Base-by-base conservation (phyloP, 1,284 basidiomycete genomes). In the Retiboletus fuscus region DNA sequence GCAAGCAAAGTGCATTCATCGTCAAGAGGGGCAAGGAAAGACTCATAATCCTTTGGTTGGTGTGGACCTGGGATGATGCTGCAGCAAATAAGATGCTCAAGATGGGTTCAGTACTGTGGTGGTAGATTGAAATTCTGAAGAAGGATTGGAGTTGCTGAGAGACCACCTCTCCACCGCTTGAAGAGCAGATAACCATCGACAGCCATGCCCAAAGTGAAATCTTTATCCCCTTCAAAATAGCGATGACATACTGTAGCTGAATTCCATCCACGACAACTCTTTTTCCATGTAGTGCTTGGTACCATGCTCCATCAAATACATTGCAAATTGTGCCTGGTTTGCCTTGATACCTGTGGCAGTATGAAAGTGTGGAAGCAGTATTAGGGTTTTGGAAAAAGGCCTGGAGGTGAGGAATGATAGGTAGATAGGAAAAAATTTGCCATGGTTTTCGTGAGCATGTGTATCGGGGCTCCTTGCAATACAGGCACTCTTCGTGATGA, bases 291-390 rank as follows among this genome's bases (percentile, higher is more conserved):
- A 57, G 53, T 28, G 26, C 13, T 16, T 16, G 12, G 28, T 34
- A 57, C 53, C 53, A 57, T 57, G 28, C 28, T 13, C 53, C 53
- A 20, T 57, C 53, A 57, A 57, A 57, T 18, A 57, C 53, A 57
- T 34, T 26, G 4, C 8, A 28, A 16, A 12, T 8, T 30, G 16
- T 15, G 15, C 5, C 11, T n/a, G n/a, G n/a, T n/a, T n/a, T n/a
- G n/a, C n/a, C n/a, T n/a, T n/a, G n/a, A n/a, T n/a, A n/a, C n/a
- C n/a, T n/a, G n/a, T n/a, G n/a, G n/a, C n/a, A n/a, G n/a, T n/a
- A n/a, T n/a, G n/a, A n/a, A n/a, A n/a, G n/a, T n/a, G n/a, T n/a
- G n/a, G n/a, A n/a, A n/a, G n/a, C n/a, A n/a, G n/a, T n/a, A n/a
- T n/a, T n/a, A n/a, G n/a, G n/a, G n/a, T n/a, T n/a, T n/a, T n/a